A percentile compares a stretch with the other conserved stretches of the same genome.
These are phyloP conservation scores for Fraxinus latifolia DNA, from an alignment of 305 asterid species.

Conservation along the genomic window DNA sequence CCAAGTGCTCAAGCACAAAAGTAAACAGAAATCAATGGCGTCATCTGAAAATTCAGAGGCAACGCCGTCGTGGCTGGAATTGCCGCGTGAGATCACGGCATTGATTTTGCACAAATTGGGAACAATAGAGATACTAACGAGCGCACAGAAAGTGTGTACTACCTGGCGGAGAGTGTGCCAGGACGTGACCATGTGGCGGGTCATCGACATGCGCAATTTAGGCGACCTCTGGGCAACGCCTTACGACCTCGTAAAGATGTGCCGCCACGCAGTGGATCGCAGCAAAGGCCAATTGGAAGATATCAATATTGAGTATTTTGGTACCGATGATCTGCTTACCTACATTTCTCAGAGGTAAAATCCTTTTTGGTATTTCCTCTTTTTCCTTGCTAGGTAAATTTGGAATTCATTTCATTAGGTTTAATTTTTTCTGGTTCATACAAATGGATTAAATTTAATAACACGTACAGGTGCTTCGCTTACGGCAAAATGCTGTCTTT, in stretches of 20 bases:
- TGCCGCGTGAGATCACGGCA: slow-evolving; percentile 49
- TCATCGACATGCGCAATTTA: slow-evolving; percentile 27
- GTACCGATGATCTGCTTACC: slow-evolving; percentile 28
- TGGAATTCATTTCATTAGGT: background rate
- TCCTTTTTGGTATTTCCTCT: background rate
- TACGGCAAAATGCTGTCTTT: background rate
- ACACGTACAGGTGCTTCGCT: background rate
- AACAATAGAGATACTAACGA: slow-evolving; percentile 32
- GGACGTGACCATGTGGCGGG: slow-evolving; percentile 45
- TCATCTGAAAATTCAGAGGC: slow-evolving; percentile 22
- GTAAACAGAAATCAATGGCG: slow-evolving; percentile 8
- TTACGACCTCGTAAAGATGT: slow-evolving; percentile 20
- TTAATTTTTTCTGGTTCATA: background rate
- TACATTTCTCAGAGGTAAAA: slow-evolving; percentile 38
- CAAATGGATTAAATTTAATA: background rate
- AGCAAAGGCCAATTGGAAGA: slow-evolving; percentile 45
- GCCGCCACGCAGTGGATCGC: slow-evolving; percentile 41
- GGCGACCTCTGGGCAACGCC: slow-evolving; percentile 13
- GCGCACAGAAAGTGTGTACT: slow-evolving; percentile 38
- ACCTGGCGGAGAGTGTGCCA: slow-evolving; percentile 43
- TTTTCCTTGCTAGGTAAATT: background rate
- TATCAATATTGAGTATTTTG: slow-evolving; percentile 34
- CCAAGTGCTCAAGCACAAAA: background rate
- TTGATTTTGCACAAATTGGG: slow-evolving; percentile 42
- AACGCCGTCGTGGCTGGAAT: slow-evolving; percentile 41